Evolutionary conservation across 2,329 filamentous ascomycete species (phyloP).

Genomic region (Cercospora nicotianae): DNA sequence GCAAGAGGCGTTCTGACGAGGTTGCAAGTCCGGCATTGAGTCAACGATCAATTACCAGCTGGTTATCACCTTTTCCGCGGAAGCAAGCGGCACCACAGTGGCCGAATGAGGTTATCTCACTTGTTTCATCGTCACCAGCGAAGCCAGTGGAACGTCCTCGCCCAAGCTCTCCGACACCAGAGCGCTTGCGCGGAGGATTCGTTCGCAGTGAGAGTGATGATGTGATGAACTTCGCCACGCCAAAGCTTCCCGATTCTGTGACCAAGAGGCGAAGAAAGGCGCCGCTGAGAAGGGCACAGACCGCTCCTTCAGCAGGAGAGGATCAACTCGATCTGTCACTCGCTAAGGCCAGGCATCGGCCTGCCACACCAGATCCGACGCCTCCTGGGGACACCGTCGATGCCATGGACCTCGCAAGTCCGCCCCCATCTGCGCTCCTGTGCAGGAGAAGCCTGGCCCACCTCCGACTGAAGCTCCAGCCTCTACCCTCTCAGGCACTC

Average conservation of each 20-base stretch:
- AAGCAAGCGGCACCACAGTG: constrained; percentile 16
- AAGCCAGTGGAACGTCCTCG: constrained; percentile 14
- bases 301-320: constrained; percentile 30
- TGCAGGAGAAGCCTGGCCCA: background rate
- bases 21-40: constrained; percentile 30
- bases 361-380: background rate
- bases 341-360: background rate
- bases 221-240: background rate
- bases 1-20: constrained; percentile 33
- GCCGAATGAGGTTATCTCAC: constrained; percentile 30
- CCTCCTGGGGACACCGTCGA: constrained; percentile 16
- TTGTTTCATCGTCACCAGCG: constrained; percentile 36
- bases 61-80: constrained; percentile 33
- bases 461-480: background rate
- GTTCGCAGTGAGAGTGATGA: background rate
- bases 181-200: constrained; percentile 22
- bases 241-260: constrained; percentile 35
- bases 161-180: constrained; percentile 24
- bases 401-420: constrained; percentile 25
- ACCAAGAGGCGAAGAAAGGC: constrained; percentile 35
- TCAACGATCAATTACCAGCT: constrained; percentile 31
- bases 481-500: background rate
- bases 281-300: constrained; percentile 34
- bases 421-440: background rate
- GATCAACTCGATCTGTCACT: constrained; percentile 11